Base-by-base conservation (phyloP, 2,329 filamentous ascomycete genomes). In the Claviceps sp. region DNA sequence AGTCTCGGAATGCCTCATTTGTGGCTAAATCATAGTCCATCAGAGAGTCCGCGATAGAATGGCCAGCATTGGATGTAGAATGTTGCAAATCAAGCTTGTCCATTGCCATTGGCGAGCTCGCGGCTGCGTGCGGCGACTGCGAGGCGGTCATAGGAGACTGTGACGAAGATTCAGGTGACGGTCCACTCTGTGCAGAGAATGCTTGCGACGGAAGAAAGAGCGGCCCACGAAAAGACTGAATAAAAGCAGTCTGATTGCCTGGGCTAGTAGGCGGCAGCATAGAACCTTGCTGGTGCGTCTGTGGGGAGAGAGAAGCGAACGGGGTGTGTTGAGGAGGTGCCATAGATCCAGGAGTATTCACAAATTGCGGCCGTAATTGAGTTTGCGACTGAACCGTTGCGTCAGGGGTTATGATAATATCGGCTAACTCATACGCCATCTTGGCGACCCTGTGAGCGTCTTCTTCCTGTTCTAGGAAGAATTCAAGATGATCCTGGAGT, bases 401-500 rank as follows among this genome's bases (percentile, higher is more conserved):
- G 1, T 64, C 57, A 2, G 61, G 63, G 44, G 65, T 65, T 52
- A 70, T 66, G 47, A 72, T 68, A 36, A 72, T 70, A 29, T 75
- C 71, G 20, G 75, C 78, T 52, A 78, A 66, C 34, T 79, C 76
- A 59, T 80, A 82, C 4, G 80, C 80, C 50, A 79, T 69, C 50
- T 72, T 70, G 13, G 80, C 77, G 45, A 84, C 72, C 57, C 71
- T 73, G 54, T 77, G 71, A 0, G 79, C 76, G 55, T 80, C 77
- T 48, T 76, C 71, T 47, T 73, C 75, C 37, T 76, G 71, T 39
- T 77, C 74, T 5, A 76, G 79, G 59, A 82, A 83, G 59, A 81
- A 81, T 59, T 85, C 81, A 26, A 85, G 71, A 7, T 81, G 72
- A 58, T 83, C 81, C 60, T 83, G 78, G 9, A 84, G 66, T 55